Percentiles rank a stretch among this genome's conserved stretches.
Evolutionary conservation across 768 basidiomycete species (phyloP).

Genomic region (Russula abietina): DNA sequence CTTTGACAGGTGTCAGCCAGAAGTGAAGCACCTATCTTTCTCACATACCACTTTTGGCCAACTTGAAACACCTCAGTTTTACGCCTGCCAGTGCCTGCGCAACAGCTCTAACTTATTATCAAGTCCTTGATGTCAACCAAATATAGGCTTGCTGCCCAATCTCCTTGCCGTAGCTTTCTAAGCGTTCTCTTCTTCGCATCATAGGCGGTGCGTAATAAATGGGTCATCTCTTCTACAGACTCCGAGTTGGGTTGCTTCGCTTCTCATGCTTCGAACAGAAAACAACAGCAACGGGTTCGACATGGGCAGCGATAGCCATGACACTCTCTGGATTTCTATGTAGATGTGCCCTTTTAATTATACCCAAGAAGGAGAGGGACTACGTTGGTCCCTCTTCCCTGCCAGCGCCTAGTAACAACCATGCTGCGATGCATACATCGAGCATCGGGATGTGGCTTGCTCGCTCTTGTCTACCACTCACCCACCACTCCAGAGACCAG

Average conservation of each 20-base stretch:
- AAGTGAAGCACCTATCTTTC: neutral
- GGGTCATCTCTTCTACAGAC: conserved; percentile 6
- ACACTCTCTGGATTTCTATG: neutral
- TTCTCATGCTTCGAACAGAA: neutral
- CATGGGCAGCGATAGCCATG: neutral
- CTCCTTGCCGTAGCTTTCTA: neutral
- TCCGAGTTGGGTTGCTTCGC: conserved; percentile 1
- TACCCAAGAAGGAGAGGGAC: neutral
- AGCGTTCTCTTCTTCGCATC: neutral
- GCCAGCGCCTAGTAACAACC: neutral
- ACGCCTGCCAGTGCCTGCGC: neutral
- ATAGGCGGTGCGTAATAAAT: conserved; percentile 3
- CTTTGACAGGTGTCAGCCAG: conserved; percentile 11
- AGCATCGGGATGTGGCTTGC: too few relatives aligned
- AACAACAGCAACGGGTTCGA: neutral
- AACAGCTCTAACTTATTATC: neutral
- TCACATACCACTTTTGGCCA: conserved; percentile 7
- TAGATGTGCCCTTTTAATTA: conserved; percentile 14
- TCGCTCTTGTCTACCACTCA: neutral
- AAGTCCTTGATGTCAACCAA: neutral
- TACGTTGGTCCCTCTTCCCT: conserved; percentile 6
- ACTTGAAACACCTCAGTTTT: neutral
- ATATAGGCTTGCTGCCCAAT: neutral
- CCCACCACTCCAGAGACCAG: neutral
- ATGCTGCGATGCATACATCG: neutral